Evolutionary conservation across 1,139 yeast species (phyloP).

Genomic region (Fermentozyma sake): DNA sequence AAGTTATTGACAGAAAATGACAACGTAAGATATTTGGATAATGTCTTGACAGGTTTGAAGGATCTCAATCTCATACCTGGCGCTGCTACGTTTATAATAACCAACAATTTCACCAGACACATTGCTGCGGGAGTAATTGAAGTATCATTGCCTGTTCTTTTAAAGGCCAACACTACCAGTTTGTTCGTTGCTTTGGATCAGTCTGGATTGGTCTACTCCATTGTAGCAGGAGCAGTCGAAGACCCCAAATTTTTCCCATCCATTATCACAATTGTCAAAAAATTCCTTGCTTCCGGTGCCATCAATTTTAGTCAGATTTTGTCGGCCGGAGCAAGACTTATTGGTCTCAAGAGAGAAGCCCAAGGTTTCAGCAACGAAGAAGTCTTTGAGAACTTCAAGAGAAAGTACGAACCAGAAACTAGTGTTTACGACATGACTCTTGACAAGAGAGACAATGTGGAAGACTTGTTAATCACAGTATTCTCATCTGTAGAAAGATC

Average conservation of each 20-base stretch:
- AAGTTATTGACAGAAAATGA: constrained; percentile 21
- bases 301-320: constrained; percentile 17
- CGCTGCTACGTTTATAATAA: constrained; percentile 20
- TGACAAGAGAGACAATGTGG: constrained; percentile 29
- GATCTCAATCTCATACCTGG: constrained; percentile 23
- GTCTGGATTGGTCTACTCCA: constrained; percentile 30
- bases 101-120: constrained; percentile 22
- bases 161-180: constrained; percentile 22
- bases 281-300: constrained; percentile 18
- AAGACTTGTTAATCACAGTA: constrained; percentile 30
- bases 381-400: constrained; percentile 2
- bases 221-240: constrained; percentile 23
- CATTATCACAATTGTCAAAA: constrained; percentile 18
- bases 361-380: constrained; percentile 2
- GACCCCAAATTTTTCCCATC: constrained; percentile 27
- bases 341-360: constrained; percentile 3
- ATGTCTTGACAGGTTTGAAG: constrained; percentile 21
- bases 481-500: constrained; percentile 26
- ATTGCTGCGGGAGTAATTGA: constrained; percentile 17
- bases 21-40: constrained; percentile 22
- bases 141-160: constrained; percentile 15
- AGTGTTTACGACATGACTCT: too few species aligned
- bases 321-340: constrained; percentile 13
- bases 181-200: constrained; percentile 30
- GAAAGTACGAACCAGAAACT: constrained; percentile 1